Base-by-base conservation (phyloP, 2,329 filamentous ascomycete species). In the Cercospora citrullina region DNA sequence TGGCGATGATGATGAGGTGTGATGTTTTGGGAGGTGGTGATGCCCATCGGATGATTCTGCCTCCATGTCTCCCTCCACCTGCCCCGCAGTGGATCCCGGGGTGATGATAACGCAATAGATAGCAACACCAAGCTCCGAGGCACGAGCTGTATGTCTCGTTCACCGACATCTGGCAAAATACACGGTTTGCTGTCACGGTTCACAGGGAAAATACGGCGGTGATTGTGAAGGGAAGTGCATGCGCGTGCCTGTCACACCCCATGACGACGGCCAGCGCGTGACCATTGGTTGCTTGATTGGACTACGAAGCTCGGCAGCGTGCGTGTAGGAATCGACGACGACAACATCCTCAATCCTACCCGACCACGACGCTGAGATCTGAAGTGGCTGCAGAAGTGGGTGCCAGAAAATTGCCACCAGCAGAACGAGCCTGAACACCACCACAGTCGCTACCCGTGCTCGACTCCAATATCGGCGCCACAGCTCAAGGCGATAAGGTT, bases 231-330 rank as follows among this genome's bases (percentile, higher is more conserved):
- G 10, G n/a, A 6, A n/a, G 30, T 31, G 28, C 30, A 28, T 58
- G 28, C 28, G 48, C 18, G 31, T 36, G 31, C 28, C 55, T 58
- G 31, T 21, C 16, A 12, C 16, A 36, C 16, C 31, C 18, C 55
- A 21, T 58, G 55, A 58, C 55, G 55, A 36, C 55, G 31, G 55
- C 28, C 55, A 58, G 55, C 55, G 55, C 55, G 55, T 58, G 55
- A 58, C 55, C 55, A 58, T 36, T 58, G 28, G 55, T 8, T 16
- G 30, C 16, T 58, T 31, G 55, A 58, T 58, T 58, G 55, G 55
- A 36, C 55, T 4, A 36, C 21, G 16, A 53, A 53, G 55, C 55
- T 58, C 55, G 28, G 28, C 55, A n/a, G 14, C 26, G 16, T 28
- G 48, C 6, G 23, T 12, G 48, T 28, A 18, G 45, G 48, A 53